Conservation (phyloP, 257 asterid genomes). For the Echium plantagineum region DNA sequence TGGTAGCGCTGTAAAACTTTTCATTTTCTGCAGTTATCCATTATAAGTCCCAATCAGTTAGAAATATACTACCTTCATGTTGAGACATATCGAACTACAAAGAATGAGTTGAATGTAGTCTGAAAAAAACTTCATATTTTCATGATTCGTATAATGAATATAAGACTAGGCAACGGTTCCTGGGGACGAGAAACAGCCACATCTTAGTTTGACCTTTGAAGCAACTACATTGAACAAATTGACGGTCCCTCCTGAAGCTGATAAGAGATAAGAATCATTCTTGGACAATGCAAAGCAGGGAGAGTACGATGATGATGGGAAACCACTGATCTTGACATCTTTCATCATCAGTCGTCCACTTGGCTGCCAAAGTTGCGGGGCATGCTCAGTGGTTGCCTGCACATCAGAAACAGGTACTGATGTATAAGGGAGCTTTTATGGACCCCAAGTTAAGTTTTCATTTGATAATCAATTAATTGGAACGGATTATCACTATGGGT, state of each 20-base stretch:
- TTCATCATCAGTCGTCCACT: slow-evolving; percentile 39
- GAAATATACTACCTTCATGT: slow-evolving; percentile 1
- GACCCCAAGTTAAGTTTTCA: not conserved
- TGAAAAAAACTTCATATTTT: too few species aligned
- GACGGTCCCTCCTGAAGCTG: slow-evolving; percentile 49
- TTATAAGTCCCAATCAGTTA: slow-evolving; percentile 5
- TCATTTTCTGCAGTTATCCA: slow-evolving; percentile 38
- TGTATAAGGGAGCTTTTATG: not conserved
- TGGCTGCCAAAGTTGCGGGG: slow-evolving; percentile 48
- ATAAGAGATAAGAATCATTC: slow-evolving; percentile 48
- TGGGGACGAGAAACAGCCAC: not conserved
- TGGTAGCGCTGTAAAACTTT: slow-evolving; percentile 32
- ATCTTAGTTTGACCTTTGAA: slow-evolving; percentile 34
- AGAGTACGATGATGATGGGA: slow-evolving; percentile 29
- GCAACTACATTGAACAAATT: slow-evolving; percentile 35
- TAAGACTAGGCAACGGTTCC: not conserved
- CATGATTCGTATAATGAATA: too few species aligned
- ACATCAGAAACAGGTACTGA: slow-evolving; percentile 6
- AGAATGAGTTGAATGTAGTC: too few species aligned
- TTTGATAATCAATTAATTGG: not conserved
- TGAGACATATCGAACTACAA: not conserved
- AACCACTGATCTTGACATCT: slow-evolving; percentile 19
- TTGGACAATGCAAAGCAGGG: slow-evolving; percentile 53
- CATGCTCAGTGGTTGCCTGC: slow-evolving; percentile 44
- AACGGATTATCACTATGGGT: too few species aligned